These are phyloP conservation scores for Metschnikowia similis DNA, from an alignment of 805 yeast species.

Conservation along the genomic window DNA sequence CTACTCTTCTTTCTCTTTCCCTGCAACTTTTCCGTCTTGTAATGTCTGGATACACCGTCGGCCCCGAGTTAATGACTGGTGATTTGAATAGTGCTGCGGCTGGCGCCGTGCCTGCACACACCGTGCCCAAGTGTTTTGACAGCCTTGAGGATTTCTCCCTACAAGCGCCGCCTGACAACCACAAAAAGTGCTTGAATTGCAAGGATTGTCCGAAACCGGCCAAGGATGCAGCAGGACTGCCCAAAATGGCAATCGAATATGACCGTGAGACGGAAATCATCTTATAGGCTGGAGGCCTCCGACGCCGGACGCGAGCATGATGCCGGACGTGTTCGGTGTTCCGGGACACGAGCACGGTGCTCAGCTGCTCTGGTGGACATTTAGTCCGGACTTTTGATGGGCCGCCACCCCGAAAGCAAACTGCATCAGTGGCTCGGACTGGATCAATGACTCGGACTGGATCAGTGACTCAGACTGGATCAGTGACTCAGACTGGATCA, in stretches of 20 bases:
- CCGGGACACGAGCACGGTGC: too few relatives aligned
- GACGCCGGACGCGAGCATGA: too few relatives aligned
- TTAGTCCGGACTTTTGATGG: too few relatives aligned
- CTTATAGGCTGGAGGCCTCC: too few relatives aligned
- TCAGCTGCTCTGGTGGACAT: too few relatives aligned
- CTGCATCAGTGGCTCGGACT: too few relatives aligned
- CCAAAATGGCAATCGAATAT: slow-evolving; percentile 2
- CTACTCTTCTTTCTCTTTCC: not conserved
- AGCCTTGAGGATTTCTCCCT: not conserved
- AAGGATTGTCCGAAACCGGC: slow-evolving; percentile 2
- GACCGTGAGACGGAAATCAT: slow-evolving; percentile 17
- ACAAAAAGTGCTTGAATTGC: not conserved
- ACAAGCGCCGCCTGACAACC: not conserved
- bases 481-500: too few relatives aligned
- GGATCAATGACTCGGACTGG: too few relatives aligned
- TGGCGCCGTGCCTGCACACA: not conserved
- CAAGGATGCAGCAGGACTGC: not conserved
- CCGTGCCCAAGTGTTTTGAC: not conserved
- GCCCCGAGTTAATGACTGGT: too few relatives aligned
- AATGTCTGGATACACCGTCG: not conserved
- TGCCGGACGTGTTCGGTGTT: too few relatives aligned
- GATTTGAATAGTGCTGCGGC: not conserved
- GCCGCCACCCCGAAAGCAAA: too few relatives aligned
- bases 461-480: too few relatives aligned
- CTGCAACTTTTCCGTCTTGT: not conserved